phyloP scores from a whole-genome alignment of 2,329 filamentous ascomycete genomes.

The Chalaropsis thielavioides region DNA sequence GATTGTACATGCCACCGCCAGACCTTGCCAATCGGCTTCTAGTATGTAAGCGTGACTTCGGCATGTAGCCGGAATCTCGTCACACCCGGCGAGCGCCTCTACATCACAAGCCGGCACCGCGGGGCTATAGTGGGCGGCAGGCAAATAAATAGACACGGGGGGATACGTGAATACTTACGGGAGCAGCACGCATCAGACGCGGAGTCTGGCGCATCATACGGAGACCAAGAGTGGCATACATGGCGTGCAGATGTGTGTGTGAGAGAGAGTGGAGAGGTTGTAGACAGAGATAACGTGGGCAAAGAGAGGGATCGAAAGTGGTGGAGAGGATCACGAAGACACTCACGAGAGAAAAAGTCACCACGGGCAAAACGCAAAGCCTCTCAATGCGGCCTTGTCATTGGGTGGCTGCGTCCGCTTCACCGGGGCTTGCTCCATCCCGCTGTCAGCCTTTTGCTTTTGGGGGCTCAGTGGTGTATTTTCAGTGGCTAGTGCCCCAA shows the following conservation, averaged over 20 bases:
- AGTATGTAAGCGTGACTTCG: not conserved
- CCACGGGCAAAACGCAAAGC: not conserved
- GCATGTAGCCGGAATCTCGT: constrained; percentile 15
- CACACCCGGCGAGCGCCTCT: not conserved
- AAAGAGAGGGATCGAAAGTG: constrained; percentile 20
- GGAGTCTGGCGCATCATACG: constrained; percentile 52
- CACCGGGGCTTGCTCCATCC: not conserved
- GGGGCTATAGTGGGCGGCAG: not conserved
- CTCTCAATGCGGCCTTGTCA: constrained; percentile 5
- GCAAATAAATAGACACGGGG: constrained; percentile 8
- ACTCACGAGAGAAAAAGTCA: constrained; percentile 7
- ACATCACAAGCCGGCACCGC: not conserved
- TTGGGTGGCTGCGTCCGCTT: constrained; percentile 6
- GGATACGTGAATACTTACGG: constrained; percentile 47
- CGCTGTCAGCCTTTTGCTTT: not conserved
- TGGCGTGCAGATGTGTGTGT: constrained; percentile 28
- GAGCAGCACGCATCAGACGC: constrained; percentile 55
- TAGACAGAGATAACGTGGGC: constrained; percentile 20
- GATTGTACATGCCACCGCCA: not conserved
- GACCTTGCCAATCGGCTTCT: not conserved
- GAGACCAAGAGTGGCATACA: constrained; percentile 52
- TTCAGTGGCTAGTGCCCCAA: not conserved
- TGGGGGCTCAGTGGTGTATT: not conserved
- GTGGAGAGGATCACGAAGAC: not conserved
- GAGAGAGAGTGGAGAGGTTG: constrained; percentile 5